A percentile compares a stretch with the other conserved stretches of the same genome.
These are phyloP conservation scores for Acacia melanoxylon DNA, from an alignment of 306 rosid species.

Conservation along the genomic window DNA sequence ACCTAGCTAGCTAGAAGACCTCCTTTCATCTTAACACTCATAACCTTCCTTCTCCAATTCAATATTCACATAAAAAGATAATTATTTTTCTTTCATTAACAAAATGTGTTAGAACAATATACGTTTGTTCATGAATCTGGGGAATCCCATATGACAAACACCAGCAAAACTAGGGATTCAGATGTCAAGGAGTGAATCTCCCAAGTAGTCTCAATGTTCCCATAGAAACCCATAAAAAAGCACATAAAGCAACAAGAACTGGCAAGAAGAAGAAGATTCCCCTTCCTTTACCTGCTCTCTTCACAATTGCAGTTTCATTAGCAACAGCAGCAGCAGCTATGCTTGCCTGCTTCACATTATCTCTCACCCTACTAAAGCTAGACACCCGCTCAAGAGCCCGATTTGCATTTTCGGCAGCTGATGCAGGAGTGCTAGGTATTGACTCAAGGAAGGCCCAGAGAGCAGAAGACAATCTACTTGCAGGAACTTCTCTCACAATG, in stretches of 20 bases:
- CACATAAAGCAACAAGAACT: constrained; percentile 71
- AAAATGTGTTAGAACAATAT: constrained; percentile 39
- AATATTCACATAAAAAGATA: not conserved
- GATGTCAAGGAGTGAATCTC: constrained; percentile 39
- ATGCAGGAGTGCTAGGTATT: constrained; percentile 94
- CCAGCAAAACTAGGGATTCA: constrained; percentile 43
- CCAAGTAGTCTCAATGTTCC: constrained; percentile 42
- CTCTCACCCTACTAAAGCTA: constrained; percentile 71
- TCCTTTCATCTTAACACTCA: constrained; percentile 3
- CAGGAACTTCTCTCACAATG: constrained; percentile 34
- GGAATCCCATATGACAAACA: constrained; percentile 30
- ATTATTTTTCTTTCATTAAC: not conserved
- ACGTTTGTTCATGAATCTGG: constrained; percentile 15
- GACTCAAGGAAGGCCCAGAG: constrained; percentile 94
- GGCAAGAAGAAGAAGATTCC: constrained; percentile 35
- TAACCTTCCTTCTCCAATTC: not conserved
- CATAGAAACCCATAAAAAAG: constrained; percentile 62
- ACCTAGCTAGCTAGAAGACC: not conserved
- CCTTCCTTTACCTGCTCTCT: not conserved
- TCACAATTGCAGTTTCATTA: constrained; percentile 32
- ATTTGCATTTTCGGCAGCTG: constrained; percentile 78
- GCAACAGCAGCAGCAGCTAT: constrained; percentile 33
- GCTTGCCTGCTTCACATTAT: constrained; percentile 29
- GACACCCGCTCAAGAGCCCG: constrained; percentile 75
- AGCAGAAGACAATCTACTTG: constrained; percentile 68